Evolutionary conservation across 345 rosid genomes (phyloP).

Genomic region (Nephelium lappaceum): DNA sequence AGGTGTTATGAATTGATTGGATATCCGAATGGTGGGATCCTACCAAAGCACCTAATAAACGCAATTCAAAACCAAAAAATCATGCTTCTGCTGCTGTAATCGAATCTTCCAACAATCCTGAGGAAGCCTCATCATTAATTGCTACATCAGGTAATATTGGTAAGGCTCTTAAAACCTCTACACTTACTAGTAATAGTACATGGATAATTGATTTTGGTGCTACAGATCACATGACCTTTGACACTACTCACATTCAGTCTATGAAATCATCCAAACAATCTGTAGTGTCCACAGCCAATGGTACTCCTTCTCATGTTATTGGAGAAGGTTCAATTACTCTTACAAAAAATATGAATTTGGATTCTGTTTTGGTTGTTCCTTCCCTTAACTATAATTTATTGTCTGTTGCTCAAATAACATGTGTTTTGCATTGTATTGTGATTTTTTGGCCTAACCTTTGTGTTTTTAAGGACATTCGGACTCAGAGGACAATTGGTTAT

Average conservation of each 20-base stretch:
- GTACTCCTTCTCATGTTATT: neutral
- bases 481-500: neutral
- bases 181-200: neutral
- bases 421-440: neutral
- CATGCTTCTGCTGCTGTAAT: neutral
- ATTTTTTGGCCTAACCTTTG: neutral
- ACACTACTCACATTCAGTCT: neutral
- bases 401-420: neutral
- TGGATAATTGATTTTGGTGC: neutral
- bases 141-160: neutral
- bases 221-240: neutral
- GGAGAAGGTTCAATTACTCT: too few species aligned
- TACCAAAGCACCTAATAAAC: neutral
- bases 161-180: neutral
- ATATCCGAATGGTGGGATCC: constrained; percentile 12
- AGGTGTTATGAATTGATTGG: neutral
- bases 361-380: neutral
- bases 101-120: neutral
- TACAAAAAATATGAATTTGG: neutral
- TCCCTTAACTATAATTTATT: neutral
- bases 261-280: neutral
- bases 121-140: neutral
- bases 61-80: neutral
- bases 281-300: neutral
- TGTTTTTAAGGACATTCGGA: neutral